Evolutionary conservation across 2,329 filamentous ascomycete species (phyloP).

Genomic region (Gnomoniopsis smithogilvyi): DNA sequence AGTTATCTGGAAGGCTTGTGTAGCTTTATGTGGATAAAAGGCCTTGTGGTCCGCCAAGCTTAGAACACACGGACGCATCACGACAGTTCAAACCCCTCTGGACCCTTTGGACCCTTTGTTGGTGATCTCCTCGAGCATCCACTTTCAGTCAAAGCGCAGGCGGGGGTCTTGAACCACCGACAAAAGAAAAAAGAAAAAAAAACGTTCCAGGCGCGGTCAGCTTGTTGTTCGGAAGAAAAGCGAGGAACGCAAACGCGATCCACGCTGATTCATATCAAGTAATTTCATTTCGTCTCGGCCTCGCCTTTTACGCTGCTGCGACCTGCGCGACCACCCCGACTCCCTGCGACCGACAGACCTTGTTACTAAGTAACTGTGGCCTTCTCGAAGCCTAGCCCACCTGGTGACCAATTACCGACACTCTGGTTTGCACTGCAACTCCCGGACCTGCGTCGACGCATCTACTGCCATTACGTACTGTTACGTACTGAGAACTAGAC

Average conservation of each 20-base stretch:
- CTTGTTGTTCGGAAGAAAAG: constrained; percentile 6
- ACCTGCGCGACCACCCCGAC: constrained; percentile 4
- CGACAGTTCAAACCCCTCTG: too few relatives aligned
- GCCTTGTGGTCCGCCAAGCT: too few relatives aligned
- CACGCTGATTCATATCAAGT: not conserved
- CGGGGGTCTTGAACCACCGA: not conserved
- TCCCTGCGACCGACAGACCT: not conserved
- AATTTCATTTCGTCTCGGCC: constrained; percentile 4
- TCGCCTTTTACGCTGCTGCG: constrained; percentile 1
- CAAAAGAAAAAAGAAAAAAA: not conserved
- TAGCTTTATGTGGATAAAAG: too few relatives aligned
- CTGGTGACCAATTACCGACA: constrained; percentile 5
- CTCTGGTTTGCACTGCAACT: constrained; percentile 2
- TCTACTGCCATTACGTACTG: constrained; percentile 25
- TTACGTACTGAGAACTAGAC: constrained; percentile 29
- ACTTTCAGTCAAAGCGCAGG: too few relatives aligned
- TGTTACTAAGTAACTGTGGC: not conserved
- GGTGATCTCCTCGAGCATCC: too few relatives aligned
- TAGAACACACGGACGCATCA: too few relatives aligned
- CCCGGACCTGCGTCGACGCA: constrained; percentile 7
- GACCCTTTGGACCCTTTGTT: too few relatives aligned
- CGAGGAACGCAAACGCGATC: not conserved
- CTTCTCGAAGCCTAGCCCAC: constrained; percentile 12
- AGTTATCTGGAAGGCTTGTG: too few relatives aligned
- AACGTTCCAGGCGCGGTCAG: not conserved